Base-by-base conservation (phyloP, 495 filamentous ascomycete genomes). In the Penicillium verhagenii region DNA sequence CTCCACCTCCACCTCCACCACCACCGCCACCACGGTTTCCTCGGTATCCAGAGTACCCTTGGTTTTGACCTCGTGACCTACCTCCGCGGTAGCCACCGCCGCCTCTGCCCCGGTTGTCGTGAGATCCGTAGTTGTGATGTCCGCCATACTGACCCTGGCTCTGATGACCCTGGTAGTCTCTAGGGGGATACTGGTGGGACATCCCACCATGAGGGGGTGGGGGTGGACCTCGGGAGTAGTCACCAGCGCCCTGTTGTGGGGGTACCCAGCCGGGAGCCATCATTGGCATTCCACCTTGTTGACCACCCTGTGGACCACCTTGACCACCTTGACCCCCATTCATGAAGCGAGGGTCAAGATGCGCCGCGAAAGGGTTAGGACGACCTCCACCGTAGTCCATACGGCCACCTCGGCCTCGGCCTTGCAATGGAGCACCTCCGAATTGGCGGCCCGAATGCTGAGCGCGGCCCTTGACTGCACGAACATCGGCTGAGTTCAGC, bases 401-500 rank as follows among this genome's bases (percentile, higher is more conserved):
- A n/a, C 75, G 71, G 23, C 81, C 74, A 19, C 82, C 81, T 52
- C 83, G 71, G 28, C 79, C 76, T 51, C 72, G 62, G 50, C 72
- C 72, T 40, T 77, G 74, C 53, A 87, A 67, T 13, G 82, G 86
- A 2, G 79, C 85, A 24, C 87, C 86, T 10, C 87, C 86, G 65
- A 79, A 83, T 14, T 72, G 77, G 8, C 84, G 79, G 4, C 91
- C 91, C 1, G 79, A 73, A 28, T 78, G 74, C 19, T 76, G 69
- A 3, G 83, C 79, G 48, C 84, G 85, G 29, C 74, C 77, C 61
- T 82, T 84, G 9, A 88, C 79, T 3, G 79, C 77, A 47, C 87
- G 82, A 29, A 92, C 85, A 63, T 99, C 95, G 44, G 70, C 77
- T 18, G 81, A 75, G 58, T 87, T 84, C 2, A 99, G 78, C 3